A percentile compares a stretch with the other conserved stretches of the same genome.
These are phyloP conservation scores for Gigaspora rosea DNA, from an alignment of 192 early-diverging fungal genomes.

Conservation along the genomic window DNA sequence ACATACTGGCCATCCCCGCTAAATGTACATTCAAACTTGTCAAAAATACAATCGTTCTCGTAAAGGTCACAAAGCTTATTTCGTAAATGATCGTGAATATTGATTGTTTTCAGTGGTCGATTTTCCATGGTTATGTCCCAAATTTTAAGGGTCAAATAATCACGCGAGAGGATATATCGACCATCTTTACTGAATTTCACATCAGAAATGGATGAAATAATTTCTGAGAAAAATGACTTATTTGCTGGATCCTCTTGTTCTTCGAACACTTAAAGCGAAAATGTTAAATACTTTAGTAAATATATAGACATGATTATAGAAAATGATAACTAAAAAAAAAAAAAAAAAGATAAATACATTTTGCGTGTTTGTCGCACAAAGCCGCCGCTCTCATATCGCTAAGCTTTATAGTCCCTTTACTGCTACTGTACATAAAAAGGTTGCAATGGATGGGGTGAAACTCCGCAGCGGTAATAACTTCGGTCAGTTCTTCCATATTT, in stretches of 20 bases:
- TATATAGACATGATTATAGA: too few relatives aligned
- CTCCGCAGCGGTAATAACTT: constrained; percentile 98
- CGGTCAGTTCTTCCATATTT: constrained; percentile 99
- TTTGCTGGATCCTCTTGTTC: constrained; percentile 90
- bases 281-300: not conserved
- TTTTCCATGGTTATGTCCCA: constrained; percentile 99
- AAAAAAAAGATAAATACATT: constrained; percentile 58
- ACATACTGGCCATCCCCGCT: constrained; percentile 92
- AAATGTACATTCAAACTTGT: constrained; percentile 99
- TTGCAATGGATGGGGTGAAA: constrained; percentile 97
- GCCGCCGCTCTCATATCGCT: constrained; percentile 96
- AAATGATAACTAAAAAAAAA: constrained; percentile 7
- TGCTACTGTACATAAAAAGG: constrained; percentile 97
- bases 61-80: constrained; percentile 98
- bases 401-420: constrained; percentile 96
- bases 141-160: constrained; percentile 96
- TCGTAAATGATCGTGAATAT: constrained; percentile 93
- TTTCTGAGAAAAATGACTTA: constrained; percentile 99
- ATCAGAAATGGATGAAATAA: constrained; percentile 98
- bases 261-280: constrained; percentile 73
- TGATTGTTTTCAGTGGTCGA: constrained; percentile 91
- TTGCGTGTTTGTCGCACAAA: constrained; percentile 92
- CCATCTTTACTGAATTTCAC: constrained; percentile 96
- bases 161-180: constrained; percentile 93
- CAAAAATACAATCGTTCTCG: constrained; percentile 99